phyloP scores from a whole-genome alignment of 1,284 basidiomycete genomes.

The Volvariella volvacea region DNA sequence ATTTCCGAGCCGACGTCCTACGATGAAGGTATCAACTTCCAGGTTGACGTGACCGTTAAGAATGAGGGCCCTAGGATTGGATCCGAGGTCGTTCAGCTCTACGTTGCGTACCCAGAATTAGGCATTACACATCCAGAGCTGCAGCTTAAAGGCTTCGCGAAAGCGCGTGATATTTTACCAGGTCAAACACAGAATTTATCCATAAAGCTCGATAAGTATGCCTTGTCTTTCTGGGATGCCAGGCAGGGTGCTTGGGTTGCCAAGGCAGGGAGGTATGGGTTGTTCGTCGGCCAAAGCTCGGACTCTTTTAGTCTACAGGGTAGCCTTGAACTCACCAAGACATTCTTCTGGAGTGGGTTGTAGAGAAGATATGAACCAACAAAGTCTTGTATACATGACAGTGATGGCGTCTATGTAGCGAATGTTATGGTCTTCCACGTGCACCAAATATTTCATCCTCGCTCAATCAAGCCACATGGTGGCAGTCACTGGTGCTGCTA shows the following conservation, averaged over 20 bases:
- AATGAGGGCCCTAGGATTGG: constrained; percentile 55
- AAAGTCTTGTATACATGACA: too few species aligned
- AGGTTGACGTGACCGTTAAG: constrained; percentile 38
- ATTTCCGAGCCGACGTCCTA: constrained; percentile 20
- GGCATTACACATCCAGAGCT: constrained; percentile 48
- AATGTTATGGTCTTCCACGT: too few species aligned
- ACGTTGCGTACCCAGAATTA: constrained; percentile 50
- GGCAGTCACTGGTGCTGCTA: too few species aligned
- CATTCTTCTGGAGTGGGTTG: constrained; percentile 44
- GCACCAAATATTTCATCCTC: too few species aligned
- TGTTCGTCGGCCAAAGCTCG: constrained; percentile 43
- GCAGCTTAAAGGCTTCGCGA: constrained; percentile 56
- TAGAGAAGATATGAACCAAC: constrained; percentile 12
- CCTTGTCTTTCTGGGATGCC: constrained; percentile 46
- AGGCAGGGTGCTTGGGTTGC: constrained; percentile 35
- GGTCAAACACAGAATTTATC: constrained; percentile 32
- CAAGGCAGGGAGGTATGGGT: constrained; percentile 34
- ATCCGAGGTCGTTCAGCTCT: constrained; percentile 65
- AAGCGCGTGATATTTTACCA: constrained; percentile 40
- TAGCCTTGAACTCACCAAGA: constrained; percentile 29
- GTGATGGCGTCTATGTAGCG: too few species aligned
- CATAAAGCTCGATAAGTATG: constrained; percentile 49
- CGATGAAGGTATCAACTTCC: constrained; percentile 26
- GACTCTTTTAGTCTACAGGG: constrained; percentile 33
- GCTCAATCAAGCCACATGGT: too few species aligned